These are phyloP conservation scores for Syzygium grande DNA, from an alignment of 345 rosid genomes.

Conservation along the genomic window DNA sequence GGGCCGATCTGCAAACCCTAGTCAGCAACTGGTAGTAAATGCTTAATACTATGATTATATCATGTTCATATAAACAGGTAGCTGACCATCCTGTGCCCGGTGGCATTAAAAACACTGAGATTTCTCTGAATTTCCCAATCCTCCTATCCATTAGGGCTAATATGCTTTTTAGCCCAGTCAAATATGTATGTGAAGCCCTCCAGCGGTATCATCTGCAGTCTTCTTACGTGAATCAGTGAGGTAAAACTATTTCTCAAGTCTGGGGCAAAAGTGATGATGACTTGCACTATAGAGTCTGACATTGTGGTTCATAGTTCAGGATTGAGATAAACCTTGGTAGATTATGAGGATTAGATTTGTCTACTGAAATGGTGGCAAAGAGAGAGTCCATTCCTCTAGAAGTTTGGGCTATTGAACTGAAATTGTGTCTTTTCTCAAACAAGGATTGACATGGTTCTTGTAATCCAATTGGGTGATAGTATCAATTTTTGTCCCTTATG, in stretches of 20 bases:
- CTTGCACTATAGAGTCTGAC: background rate
- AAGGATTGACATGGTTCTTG: background rate
- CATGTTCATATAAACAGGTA: background rate
- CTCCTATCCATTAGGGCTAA: background rate
- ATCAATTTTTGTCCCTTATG: background rate
- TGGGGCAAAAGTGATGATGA: background rate
- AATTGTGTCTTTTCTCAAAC: background rate
- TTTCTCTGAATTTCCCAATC: background rate
- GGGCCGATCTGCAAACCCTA: background rate
- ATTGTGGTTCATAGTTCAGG: background rate
- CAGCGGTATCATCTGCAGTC: background rate
- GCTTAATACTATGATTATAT: background rate
- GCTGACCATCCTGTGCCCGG: background rate
- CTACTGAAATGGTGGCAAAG: background rate
- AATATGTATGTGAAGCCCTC: background rate
- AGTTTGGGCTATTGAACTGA: background rate
- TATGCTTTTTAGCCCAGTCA: background rate
- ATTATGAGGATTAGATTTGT: background rate
- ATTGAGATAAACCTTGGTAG: background rate
- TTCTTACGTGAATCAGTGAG: background rate
- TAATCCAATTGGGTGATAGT: background rate
- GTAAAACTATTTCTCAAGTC: background rate
- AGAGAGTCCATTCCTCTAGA: background rate
- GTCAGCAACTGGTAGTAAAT: background rate
- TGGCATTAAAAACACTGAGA: background rate